Evolutionary conservation across 106 monocot genomes (phyloP).

Genomic region (Amphibolis antarctica): DNA sequence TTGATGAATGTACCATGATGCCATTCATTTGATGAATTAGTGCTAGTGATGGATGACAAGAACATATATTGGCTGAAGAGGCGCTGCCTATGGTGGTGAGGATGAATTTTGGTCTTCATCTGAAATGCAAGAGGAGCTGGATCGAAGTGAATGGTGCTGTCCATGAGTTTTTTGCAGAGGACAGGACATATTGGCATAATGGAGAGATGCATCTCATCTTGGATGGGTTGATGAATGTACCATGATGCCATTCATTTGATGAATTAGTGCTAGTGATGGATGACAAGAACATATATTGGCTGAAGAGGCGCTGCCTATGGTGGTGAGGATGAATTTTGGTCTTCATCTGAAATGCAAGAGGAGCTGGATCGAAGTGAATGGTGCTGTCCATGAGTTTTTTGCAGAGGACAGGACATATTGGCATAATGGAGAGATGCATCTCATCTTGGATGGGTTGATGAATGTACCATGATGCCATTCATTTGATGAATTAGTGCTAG

Average conservation of each 20-base stretch:
- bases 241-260: background rate
- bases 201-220: slow-evolving; percentile 20
- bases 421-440: slow-evolving; percentile 13
- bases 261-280: background rate
- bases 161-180: slow-evolving; percentile 31
- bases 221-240: slow-evolving; percentile 19
- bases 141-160: slow-evolving; percentile 32
- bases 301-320: too few species aligned
- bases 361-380: slow-evolving; percentile 44
- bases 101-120: too few species aligned
- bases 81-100: too few species aligned
- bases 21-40: background rate
- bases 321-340: too few species aligned
- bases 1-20: slow-evolving; percentile 11
- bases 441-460: slow-evolving; percentile 21
- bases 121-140: slow-evolving; percentile 40
- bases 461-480: slow-evolving; percentile 1
- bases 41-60: too few species aligned
- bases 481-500: background rate
- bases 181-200: slow-evolving; percentile 10
- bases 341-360: too few species aligned
- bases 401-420: slow-evolving; percentile 16
- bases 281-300: too few species aligned
- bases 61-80: too few species aligned
- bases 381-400: slow-evolving; percentile 34